Evolutionary conservation across 345 rosid genomes (phyloP).

Genomic region (Aurinia saxatilis): DNA sequence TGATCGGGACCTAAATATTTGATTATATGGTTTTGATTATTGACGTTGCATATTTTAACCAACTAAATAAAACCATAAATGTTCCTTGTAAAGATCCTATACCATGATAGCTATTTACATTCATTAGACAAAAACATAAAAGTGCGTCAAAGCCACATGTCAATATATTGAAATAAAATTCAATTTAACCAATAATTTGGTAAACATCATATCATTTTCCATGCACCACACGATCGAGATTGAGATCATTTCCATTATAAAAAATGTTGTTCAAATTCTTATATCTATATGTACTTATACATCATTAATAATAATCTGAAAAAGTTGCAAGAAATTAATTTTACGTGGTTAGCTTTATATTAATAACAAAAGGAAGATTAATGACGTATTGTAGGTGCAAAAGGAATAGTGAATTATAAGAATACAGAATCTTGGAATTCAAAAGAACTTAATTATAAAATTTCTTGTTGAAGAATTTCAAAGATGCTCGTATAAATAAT

Average conservation of each 20-base stretch:
- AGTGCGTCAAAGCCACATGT: neutral
- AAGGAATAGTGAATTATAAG: neutral
- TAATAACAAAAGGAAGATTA: neutral
- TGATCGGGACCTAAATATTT: too few species aligned
- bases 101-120: neutral
- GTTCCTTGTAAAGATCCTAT: neutral
- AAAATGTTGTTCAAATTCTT: too few species aligned
- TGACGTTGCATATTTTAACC: too few species aligned
- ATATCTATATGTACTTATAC: too few species aligned
- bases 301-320: too few species aligned
- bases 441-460: neutral
- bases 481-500: constrained; percentile 6
- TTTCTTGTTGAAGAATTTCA: neutral
- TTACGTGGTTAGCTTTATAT: too few species aligned
- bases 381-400: neutral
- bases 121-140: neutral
- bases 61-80: too few species aligned
- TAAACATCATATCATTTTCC: neutral
- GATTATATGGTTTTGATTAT: too few species aligned
- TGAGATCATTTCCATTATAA: neutral
- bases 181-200: neutral
- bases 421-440: constrained; percentile 12
- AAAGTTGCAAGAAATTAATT: too few species aligned
- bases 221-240: neutral
- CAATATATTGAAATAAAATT: neutral